Evolutionary conservation across 139 green algal genomes (phyloP), one percentile per base, ranked within the genome.

Genomic region (Klebsormidium nitens): DNA sequence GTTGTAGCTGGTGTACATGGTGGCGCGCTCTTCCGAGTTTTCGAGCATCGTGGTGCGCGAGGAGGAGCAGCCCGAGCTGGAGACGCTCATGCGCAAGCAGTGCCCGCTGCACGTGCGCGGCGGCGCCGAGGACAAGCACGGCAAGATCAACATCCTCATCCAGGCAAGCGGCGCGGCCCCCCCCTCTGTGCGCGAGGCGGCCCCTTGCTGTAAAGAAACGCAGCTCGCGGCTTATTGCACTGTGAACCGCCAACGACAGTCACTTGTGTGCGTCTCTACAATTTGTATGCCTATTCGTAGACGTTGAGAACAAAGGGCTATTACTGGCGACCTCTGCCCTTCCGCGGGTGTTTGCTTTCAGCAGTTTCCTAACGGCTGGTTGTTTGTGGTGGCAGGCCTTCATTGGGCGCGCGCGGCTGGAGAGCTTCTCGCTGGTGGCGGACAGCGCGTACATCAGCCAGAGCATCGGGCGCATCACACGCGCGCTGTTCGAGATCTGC

Each of bases 401-500:
- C 70, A 78, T 97, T 36, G 91, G 83, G 0, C 82, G 90, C 0
- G 79, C 82, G 3, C 82, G 82, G 2, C 39, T 96, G 36, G 88
- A 96, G 14, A 83, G 69, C 66, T 97, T 99, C 86, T 90, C 80
- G 19, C 76, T 99, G 19, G 90, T 83, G 0, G 91, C 93, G 3
- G 94, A 99, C 81, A 86, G 91, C 61, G 95, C 90, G 75, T 99
- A 96, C 76, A 84, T 97, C 4, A 81, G 73, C 26, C 64, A 84
- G 60, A 97, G 97, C 73, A 85, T 88, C 2, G 86, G 87, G 2
- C 86, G 93, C 36, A 95, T 99, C 36, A 82, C 83, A 38, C 78
- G 93, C 34, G 94, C 93, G 1, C 59, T 97, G 26, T 97, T 96
- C 77, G 93, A 99, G 82, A 95, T 98, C 50, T 89, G 76, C 67